phyloP scores from a whole-genome alignment of 176 grass and related monocot species.

The Miscanthus lutarioriparius region DNA sequence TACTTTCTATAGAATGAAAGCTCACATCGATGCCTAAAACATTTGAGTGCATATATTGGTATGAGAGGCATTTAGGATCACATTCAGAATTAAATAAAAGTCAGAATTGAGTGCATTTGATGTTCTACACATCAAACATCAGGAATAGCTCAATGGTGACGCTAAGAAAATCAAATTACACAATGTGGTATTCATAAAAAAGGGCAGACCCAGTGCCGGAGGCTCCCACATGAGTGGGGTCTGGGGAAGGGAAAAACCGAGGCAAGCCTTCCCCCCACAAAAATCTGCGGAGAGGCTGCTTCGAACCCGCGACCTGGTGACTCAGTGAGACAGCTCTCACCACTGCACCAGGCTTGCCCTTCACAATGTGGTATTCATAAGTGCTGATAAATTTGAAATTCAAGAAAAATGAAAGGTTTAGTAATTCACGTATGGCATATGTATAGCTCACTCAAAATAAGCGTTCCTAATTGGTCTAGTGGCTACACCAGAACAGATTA shows the following conservation, averaged over 20 bases:
- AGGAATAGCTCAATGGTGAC: not conserved
- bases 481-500: not conserved
- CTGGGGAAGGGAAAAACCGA: too few relatives aligned
- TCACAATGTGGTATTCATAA: too few relatives aligned
- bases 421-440: not conserved
- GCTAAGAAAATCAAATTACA: not conserved
- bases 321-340: too few relatives aligned
- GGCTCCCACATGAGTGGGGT: too few relatives aligned
- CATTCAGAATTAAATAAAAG: not conserved
- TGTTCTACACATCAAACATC: not conserved
- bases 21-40: not conserved
- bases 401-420: slow-evolving; percentile 12
- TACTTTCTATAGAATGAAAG: not conserved
- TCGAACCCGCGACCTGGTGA: too few relatives aligned
- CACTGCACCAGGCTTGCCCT: too few relatives aligned
- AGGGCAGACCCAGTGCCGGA: too few relatives aligned
- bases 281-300: too few relatives aligned
- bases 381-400: not conserved
- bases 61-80: not conserved
- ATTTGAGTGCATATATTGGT: not conserved
- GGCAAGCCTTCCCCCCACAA: too few relatives aligned
- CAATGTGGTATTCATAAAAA: too few relatives aligned
- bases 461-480: not conserved
- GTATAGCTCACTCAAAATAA: not conserved
- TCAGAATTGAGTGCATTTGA: not conserved